Evolutionary conservation across 2,329 filamentous ascomycete genomes (phyloP).

Genomic region (Davidsoniella virescens): DNA sequence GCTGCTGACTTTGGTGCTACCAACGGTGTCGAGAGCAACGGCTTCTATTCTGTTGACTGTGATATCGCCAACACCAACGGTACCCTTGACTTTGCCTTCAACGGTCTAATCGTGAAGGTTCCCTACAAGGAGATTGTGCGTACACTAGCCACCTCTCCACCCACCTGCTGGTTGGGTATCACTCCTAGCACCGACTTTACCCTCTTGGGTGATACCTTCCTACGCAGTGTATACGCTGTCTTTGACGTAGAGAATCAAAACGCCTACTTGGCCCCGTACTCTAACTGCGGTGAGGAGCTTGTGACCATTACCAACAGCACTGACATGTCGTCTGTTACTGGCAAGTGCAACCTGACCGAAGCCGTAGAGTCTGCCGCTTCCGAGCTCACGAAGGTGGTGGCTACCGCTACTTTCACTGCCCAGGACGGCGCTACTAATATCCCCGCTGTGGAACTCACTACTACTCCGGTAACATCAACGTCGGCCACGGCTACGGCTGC

Average conservation of each 20-base stretch:
- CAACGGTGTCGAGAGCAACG: constrained; percentile 21
- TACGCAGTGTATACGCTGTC: constrained; percentile 36
- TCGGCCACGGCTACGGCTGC: neutral
- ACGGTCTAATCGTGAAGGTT: constrained; percentile 30
- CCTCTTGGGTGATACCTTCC: constrained; percentile 37
- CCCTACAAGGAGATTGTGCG: constrained; percentile 30
- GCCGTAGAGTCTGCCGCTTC: neutral
- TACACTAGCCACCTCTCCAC: constrained; percentile 14
- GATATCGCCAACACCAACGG: constrained; percentile 24
- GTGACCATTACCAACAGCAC: constrained; percentile 7
- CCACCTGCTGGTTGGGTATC: constrained; percentile 34
- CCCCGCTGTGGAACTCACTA: neutral
- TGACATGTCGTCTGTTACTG: constrained; percentile 10
- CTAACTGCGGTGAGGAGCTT: constrained; percentile 28
- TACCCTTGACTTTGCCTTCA: constrained; percentile 33
- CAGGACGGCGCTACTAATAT: neutral
- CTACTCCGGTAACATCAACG: neutral
- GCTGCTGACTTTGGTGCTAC: constrained; percentile 32
- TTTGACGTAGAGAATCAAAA: constrained; percentile 34
- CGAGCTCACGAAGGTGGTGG: neutral
- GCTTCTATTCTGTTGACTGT: constrained; percentile 33
- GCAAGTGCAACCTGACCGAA: constrained; percentile 6
- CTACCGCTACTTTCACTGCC: neutral
- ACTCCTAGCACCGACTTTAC: constrained; percentile 29
- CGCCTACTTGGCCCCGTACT: constrained; percentile 34